Base-by-base conservation (phyloP, 257 asterid genomes). In the Oldenlandia corymbosa region DNA sequence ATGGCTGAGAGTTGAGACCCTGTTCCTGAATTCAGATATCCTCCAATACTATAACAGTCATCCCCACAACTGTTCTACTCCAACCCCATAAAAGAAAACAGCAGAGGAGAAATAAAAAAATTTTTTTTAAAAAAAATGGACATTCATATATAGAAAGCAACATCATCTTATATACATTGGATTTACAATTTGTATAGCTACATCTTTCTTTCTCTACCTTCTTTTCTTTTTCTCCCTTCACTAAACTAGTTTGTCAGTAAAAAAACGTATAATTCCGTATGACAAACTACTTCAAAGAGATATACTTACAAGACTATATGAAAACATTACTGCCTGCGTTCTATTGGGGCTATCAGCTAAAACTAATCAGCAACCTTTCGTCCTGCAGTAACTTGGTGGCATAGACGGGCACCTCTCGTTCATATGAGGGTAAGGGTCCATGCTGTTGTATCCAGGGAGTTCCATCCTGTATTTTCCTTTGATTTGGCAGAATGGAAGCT, bases 401-500 rank as follows among this genome's bases (percentile, higher is more conserved):
- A 85, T 65, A 21, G 97, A 79, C 1, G 97, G 95, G 79, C 97
- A 91, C 72, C 64, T 80, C 79, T 91, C 97, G 16, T 91, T 91
- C 97, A 91, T 91, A 75, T 81, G 94, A 45, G 91, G 67, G 50
- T 91, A 91, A 1, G 80, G 86, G 59, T 77, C 81, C 85, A 91
- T 75, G 55, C 78, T 83, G 34, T 88, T 91, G 81, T 79, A 91
- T 21, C 76, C 92, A 3, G 98, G 98, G 39, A 91, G 70, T 63
- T 91, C 94, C 95, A 91, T 88, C 46, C 86, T 62, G 69, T 91
- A 91, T 73, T 80, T 79, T 59, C 96, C 96, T 26, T 58, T 72
- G 60, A 91, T 88, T 74, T 91, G 98, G 78, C 98, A 91, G 76
- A 72, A 91, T 30, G 97, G 95, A 26, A 84, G 91, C 74, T 88